Conservation (phyloP, 2,329 filamentous ascomycete species). For the Geosmithia putterillii region DNA sequence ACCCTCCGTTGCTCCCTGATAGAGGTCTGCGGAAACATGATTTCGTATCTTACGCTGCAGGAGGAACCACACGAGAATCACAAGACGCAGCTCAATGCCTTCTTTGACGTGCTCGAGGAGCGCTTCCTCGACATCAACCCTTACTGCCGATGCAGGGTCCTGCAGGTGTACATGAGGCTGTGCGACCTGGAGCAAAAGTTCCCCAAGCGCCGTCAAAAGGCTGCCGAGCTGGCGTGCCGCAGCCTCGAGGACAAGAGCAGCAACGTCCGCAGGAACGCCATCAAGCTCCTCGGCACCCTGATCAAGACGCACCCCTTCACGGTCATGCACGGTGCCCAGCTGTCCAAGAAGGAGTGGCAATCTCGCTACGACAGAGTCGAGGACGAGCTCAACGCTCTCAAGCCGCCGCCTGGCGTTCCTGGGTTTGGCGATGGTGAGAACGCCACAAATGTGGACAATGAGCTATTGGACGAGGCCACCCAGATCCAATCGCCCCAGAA, state of each 20-base stretch:
- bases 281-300: conserved; percentile 78
- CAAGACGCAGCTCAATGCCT: conserved; percentile 90
- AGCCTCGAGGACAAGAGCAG: conserved; percentile 97
- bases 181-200: conserved; percentile 96
- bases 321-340: conserved; percentile 77
- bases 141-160: conserved; percentile 81
- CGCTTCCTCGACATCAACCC: conserved; percentile 94
- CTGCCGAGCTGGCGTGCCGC: conserved; percentile 73
- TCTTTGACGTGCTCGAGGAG: conserved; percentile 94
- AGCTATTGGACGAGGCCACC: conserved; percentile 79
- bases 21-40: conserved; percentile 93
- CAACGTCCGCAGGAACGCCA: conserved; percentile 88
- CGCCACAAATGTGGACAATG: conserved; percentile 61
- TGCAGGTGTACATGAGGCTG: conserved; percentile 86
- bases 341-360: conserved; percentile 78
- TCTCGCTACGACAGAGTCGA: conserved; percentile 73
- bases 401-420: conserved; percentile 64
- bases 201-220: conserved; percentile 78
- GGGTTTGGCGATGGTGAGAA: conserved; percentile 47
- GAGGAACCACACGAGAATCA: conserved; percentile 86
- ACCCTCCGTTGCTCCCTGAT: conserved; percentile 88
- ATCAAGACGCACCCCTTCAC: conserved; percentile 93
- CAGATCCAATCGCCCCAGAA: conserved; percentile 62
- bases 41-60: conserved; percentile 79
- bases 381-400: conserved; percentile 65